Conservation (phyloP, 352 stramenopile genomes). For the Lagenidium sp. region DNA sequence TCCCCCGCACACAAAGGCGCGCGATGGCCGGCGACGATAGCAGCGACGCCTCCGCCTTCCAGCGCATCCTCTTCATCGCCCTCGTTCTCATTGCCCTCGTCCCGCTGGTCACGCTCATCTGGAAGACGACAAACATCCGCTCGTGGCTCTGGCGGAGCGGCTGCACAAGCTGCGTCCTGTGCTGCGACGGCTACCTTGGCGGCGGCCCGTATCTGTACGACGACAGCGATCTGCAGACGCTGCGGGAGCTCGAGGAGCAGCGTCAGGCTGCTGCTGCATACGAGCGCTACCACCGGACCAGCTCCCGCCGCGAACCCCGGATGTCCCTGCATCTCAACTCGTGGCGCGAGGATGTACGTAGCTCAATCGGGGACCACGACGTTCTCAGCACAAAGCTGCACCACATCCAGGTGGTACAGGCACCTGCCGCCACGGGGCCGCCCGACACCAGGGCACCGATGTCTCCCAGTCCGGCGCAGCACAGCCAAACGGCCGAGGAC, state of each 20-base stretch:
- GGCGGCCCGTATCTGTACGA: conserved; percentile 33
- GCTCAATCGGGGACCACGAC: conserved; percentile 20
- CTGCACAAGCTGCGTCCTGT: conserved; percentile 27
- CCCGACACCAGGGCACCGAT: too few relatives aligned
- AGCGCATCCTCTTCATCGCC: conserved; percentile 36
- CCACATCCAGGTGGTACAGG: too few relatives aligned
- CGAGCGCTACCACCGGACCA: too few relatives aligned
- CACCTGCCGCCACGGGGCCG: too few relatives aligned
- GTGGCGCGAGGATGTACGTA: conserved; percentile 56
- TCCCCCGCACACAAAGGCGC: too few relatives aligned
- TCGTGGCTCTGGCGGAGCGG: conserved; percentile 11
- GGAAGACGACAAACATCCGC: conserved; percentile 25
- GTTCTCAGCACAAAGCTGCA: conserved; percentile 39
- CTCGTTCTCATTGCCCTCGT: conserved; percentile 31
- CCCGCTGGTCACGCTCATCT: conserved; percentile 39
- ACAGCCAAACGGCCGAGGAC: too few relatives aligned
- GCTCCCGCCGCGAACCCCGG: too few relatives aligned
- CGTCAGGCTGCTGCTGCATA: too few relatives aligned
- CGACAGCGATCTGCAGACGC: conserved; percentile 36
- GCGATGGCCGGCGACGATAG: background rate
- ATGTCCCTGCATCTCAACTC: conserved; percentile 40
- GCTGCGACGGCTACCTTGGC: conserved; percentile 19
- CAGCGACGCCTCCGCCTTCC: conserved; percentile 9
- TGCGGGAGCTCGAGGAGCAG: conserved; percentile 34
- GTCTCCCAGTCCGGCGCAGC: too few relatives aligned